phyloP scores from a whole-genome alignment of 371 early-diverging fungal species.

The Saksenaea vasiformis region DNA sequence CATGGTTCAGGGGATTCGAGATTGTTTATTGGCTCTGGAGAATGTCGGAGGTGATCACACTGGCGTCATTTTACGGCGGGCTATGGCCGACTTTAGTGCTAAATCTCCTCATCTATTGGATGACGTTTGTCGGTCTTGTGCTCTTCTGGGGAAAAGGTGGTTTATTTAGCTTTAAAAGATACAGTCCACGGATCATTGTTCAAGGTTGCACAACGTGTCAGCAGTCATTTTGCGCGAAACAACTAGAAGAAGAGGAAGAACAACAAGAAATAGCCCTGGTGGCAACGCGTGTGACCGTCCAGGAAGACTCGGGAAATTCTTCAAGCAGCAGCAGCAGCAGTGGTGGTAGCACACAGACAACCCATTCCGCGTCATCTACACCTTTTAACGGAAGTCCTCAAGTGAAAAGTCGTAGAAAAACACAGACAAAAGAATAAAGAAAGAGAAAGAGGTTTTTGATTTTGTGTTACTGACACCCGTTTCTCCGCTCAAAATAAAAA shows the following conservation, averaged over 20 bases:
- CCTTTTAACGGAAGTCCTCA: slow-evolving; percentile 20
- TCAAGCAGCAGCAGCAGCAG: not conserved
- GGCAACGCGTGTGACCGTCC: not conserved
- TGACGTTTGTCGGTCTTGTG: slow-evolving; percentile 27
- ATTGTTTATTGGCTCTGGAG: slow-evolving; percentile 48
- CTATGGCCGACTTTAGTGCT: slow-evolving; percentile 32
- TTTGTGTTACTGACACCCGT: not conserved
- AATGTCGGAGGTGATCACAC: slow-evolving; percentile 30
- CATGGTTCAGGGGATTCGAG: slow-evolving; percentile 35
- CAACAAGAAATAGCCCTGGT: not conserved
- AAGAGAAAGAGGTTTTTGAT: not conserved
- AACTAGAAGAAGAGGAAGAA: not conserved
- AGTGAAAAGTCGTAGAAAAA: slow-evolving; percentile 15
- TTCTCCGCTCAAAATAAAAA: slow-evolving; percentile 6
- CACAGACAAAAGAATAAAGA: not conserved
- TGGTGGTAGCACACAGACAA: slow-evolving; percentile 3
- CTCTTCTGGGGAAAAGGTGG: slow-evolving; percentile 31
- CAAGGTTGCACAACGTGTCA: slow-evolving; percentile 7
- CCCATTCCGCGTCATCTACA: slow-evolving; percentile 13
- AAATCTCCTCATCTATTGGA: slow-evolving; percentile 34
- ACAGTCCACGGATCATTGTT: slow-evolving; percentile 6
- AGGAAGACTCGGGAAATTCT: not conserved
- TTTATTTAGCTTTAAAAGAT: slow-evolving; percentile 10
- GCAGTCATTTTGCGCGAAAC: not conserved
- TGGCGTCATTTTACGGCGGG: slow-evolving; percentile 48